A percentile compares a stretch with the other conserved stretches of the same genome.
These are phyloP conservation scores for Colletotrichum aenigma DNA, from an alignment of 2,329 filamentous ascomycete species.

Conservation along the genomic window DNA sequence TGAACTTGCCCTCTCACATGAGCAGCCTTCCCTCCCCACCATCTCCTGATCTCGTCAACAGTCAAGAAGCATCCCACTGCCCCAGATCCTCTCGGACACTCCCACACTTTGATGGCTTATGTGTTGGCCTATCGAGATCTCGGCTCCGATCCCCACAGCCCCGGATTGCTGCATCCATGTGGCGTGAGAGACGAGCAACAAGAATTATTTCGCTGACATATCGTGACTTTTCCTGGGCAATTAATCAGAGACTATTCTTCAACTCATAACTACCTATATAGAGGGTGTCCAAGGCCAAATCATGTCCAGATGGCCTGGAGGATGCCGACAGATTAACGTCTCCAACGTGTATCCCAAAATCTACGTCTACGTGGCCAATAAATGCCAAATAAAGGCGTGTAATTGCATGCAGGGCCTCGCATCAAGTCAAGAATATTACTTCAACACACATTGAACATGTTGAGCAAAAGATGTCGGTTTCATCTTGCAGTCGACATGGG, in stretches of 20 bases:
- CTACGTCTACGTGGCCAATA: background rate
- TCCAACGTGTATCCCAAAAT: background rate
- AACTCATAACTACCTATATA: background rate
- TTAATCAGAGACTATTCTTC: background rate
- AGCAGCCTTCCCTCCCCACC: background rate
- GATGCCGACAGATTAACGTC: background rate
- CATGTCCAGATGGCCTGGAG: background rate
- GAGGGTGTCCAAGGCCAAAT: background rate
- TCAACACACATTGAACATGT: background rate
- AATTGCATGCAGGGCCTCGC: background rate
- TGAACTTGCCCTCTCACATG: constrained; percentile 2
- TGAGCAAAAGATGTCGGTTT: background rate
- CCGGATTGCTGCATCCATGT: background rate
- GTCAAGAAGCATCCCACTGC: background rate
- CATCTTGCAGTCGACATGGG: too few relatives aligned
- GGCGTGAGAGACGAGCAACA: background rate
- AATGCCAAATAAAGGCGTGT: background rate
- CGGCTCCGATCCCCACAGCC: background rate
- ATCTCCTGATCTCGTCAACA: background rate
- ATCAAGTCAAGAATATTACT: background rate
- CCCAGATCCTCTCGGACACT: background rate
- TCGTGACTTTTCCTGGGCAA: background rate
- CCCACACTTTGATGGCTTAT: background rate
- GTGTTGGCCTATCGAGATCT: background rate
- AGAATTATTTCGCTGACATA: background rate